Evolutionary conservation across 768 basidiomycete genomes (phyloP), one percentile per base, ranked within the genome.

Genomic region (Lentinula sp.): DNA sequence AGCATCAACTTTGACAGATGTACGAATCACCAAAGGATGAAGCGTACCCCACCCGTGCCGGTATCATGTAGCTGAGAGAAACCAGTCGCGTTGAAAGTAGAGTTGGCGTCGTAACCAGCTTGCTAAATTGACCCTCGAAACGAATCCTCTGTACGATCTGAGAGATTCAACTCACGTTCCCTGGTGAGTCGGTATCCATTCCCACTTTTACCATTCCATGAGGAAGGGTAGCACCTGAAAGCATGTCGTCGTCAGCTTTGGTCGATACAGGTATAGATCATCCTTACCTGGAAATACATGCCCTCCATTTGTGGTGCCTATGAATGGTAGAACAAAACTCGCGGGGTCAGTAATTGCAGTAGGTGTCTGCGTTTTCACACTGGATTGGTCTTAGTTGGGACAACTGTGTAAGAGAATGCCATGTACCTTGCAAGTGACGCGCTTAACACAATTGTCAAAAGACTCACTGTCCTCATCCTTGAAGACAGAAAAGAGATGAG

Each of bases 151-250:
- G 56, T 15, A 32, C 9, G 18, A 59, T 16, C 8, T n/a, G 12
- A n/a, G 39, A 6, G 20, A 15, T 39, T 15, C 23, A 18, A 53
- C 77, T 46, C 64, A 84, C 84, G 67, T 84, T 84, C 65, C 79
- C 82, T 5, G 84, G 82, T 8, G 84, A 84, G 64, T 87, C 84
- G 0, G 85, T 86, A 65, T 88, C 85, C 80, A 86, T 82, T 4
- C 85, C 86, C 0, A 74, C 79, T 72, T 88, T 88, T 16, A 82
- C 78, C 85, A 87, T 85, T n/a, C 86, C 86, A 72, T 87, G 85
- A 4, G 86, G 86, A 23, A 85, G 66, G 1, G 84, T 86, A 0
- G 84, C 85, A 42, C 86, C 85, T 85, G 18, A 23, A 51, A 4
- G 23, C 28, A 18, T 28, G 48, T 36, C 32, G 45, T 4, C 13